Evolutionary conservation across 495 filamentous ascomycete genomes (phyloP).

Genomic region (Penicillium coprophilum): DNA sequence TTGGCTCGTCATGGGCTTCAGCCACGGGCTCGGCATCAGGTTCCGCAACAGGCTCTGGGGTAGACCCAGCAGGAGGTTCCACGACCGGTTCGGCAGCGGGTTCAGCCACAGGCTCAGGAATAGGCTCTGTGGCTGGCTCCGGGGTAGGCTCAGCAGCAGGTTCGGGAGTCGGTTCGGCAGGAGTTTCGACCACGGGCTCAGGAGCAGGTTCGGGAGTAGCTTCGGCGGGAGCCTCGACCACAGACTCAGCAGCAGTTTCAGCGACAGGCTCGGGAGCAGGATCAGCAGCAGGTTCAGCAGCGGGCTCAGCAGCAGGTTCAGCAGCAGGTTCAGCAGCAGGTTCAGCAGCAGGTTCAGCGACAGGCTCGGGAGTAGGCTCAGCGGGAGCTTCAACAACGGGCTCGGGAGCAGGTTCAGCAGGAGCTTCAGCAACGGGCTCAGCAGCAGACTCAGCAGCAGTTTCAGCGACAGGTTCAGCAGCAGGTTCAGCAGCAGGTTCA

Average conservation of each 20-base stretch:
- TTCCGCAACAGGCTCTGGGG: conserved; percentile 3
- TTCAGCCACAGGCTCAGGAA: not conserved
- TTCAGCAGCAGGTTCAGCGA: conserved; percentile 10
- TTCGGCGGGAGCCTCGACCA: conserved; percentile 13
- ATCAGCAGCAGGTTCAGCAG: conserved; percentile 5
- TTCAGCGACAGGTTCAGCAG: conserved; percentile 9
- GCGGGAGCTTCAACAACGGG: conserved; percentile 4
- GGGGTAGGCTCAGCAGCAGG: conserved; percentile 8
- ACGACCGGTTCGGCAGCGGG: conserved; percentile 3
- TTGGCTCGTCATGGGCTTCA: no score
- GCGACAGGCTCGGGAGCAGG: no score
- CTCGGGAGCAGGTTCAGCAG: conserved; percentile 12
- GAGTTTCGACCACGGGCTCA: not conserved
- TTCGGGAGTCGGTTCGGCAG: conserved; percentile 1
- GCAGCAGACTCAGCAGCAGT: not conserved
- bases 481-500: conserved; percentile 9
- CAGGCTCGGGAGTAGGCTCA: conserved; percentile 9
- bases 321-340: conserved; percentile 2
- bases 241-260: conserved; percentile 2
- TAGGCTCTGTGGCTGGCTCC: not conserved
- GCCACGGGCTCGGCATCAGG: conserved; percentile 1
- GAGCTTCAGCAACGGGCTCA: conserved; percentile 4
- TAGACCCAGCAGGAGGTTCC: conserved; percentile 12
- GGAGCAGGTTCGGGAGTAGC: conserved; percentile 1
- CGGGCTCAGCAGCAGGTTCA: not conserved